These are phyloP conservation scores for Nigrospora oryzae DNA, from an alignment of 2,329 filamentous ascomycete species.

Conservation along the genomic window DNA sequence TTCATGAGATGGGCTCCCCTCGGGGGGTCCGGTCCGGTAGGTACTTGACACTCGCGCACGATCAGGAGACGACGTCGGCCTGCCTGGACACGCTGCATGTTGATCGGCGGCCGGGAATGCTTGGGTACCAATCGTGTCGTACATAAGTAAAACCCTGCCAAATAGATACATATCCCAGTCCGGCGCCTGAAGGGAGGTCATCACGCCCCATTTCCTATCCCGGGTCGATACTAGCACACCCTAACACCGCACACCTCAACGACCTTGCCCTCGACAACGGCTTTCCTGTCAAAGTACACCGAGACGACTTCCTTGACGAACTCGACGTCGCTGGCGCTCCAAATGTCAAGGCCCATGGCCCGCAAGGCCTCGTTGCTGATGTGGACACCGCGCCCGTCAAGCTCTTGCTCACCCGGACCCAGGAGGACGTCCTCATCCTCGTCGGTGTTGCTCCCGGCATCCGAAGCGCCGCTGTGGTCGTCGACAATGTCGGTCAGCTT, in stretches of 20 bases:
- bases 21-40: too few species aligned
- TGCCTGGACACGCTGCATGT: too few species aligned
- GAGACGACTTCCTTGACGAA: constrained; percentile 57
- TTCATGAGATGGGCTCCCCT: too few species aligned
- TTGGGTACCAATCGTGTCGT: too few species aligned
- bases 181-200: too few species aligned
- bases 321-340: constrained; percentile 61
- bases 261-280: constrained; percentile 58
- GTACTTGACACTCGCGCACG: too few species aligned
- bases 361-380: constrained; percentile 58
- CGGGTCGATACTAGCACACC: constrained; percentile 42
- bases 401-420: constrained; percentile 23
- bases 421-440: constrained; percentile 16
- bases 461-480: constrained; percentile 7
- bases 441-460: constrained; percentile 7
- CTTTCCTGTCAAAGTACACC: constrained; percentile 58
- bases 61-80: too few species aligned
- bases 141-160: too few species aligned
- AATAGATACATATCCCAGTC: too few species aligned
- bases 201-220: too few species aligned
- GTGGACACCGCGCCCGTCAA: constrained; percentile 34
- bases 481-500: constrained; percentile 38
- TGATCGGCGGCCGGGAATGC: too few species aligned
- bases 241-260: constrained; percentile 67
- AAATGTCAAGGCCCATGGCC: constrained; percentile 69